Evolutionary conservation across 306 rosid genomes (phyloP).

Genomic region (Rosa chinensis): DNA sequence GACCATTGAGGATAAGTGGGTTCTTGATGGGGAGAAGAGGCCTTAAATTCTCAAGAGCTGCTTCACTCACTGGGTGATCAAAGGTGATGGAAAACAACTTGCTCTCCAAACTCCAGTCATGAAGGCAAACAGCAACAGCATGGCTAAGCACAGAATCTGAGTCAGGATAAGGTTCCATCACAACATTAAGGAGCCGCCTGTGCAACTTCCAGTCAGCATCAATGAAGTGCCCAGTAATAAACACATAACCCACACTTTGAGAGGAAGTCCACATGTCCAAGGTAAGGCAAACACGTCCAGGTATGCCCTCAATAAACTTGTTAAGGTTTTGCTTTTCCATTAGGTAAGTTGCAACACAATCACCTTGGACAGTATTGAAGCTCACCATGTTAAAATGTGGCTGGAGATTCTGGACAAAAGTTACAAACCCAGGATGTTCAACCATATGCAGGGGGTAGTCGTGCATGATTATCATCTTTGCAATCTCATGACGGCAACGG

Average conservation of each 20-base stretch:
- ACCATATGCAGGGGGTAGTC: constrained; percentile 98
- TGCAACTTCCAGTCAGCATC: constrained; percentile 90
- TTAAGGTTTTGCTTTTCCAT: constrained; percentile 65
- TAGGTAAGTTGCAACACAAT: constrained; percentile 86
- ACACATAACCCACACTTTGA: constrained; percentile 84
- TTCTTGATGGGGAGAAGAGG: constrained; percentile 71
- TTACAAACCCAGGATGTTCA: constrained; percentile 87
- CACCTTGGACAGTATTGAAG: constrained; percentile 93
- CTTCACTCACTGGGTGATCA: constrained; percentile 46
- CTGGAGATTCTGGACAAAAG: constrained; percentile 86
- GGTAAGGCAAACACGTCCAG: constrained; percentile 87
- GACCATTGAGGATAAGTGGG: constrained; percentile 81
- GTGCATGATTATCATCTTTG: constrained; percentile 96
- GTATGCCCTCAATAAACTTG: constrained; percentile 66
- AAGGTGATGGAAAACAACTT: constrained; percentile 77
- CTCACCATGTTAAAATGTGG: constrained; percentile 88
- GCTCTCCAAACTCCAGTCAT: constrained; percentile 83
- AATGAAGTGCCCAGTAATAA: constrained; percentile 83
- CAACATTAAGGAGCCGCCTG: constrained; percentile 81
- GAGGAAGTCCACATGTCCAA: constrained; percentile 80
- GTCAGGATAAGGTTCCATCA: constrained; percentile 92
- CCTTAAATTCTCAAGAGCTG: constrained; percentile 68
- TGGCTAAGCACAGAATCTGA: constrained; percentile 72
- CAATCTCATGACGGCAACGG: constrained; percentile 85
- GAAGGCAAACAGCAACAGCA: constrained; percentile 86